Evolutionary conservation across 805 yeast genomes (phyloP).

Genomic region (Cyberlindnera lachancei): DNA sequence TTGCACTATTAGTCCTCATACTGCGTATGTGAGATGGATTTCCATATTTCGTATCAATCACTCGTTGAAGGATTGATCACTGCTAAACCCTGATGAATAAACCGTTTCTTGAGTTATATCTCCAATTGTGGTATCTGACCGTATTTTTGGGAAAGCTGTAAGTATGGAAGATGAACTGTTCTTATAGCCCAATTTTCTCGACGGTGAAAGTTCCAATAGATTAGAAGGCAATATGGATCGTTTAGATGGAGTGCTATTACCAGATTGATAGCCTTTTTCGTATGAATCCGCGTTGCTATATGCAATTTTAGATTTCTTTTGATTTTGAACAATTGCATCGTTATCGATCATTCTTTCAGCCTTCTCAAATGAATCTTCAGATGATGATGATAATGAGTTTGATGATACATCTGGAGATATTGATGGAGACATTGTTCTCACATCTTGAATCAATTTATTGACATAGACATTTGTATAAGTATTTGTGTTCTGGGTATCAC

Average conservation of each 20-base stretch:
- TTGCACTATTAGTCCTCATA: slow-evolving; percentile 44
- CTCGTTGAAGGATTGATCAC: slow-evolving; percentile 8
- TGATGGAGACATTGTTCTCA: no score
- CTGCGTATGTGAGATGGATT: slow-evolving; percentile 27
- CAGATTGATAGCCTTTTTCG: no score
- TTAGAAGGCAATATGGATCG: slow-evolving; percentile 3
- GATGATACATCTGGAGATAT: neutral
- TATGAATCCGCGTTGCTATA: no score
- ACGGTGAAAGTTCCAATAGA: slow-evolving; percentile 9
- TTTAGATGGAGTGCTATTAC: slow-evolving; percentile 1
- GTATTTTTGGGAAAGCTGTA: slow-evolving; percentile 2
- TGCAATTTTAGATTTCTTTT: neutral
- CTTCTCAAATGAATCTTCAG: slow-evolving; percentile 19
- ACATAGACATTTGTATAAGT: no score
- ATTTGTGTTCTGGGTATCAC: no score
- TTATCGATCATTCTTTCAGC: slow-evolving; percentile 14
- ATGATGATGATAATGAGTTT: slow-evolving; percentile 2
- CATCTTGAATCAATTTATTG: no score
- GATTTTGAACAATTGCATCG: slow-evolving; percentile 5
- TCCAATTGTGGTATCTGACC: slow-evolving; percentile 13
- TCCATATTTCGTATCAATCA: neutral
- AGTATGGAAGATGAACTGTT: slow-evolving; percentile 14
- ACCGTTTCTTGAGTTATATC: slow-evolving; percentile 19
- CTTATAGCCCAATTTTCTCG: slow-evolving; percentile 12
- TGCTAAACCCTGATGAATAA: slow-evolving; percentile 13